Conservation (phyloP, 2,329 filamentous ascomycete species). For the Ophiosphaerella narmari region DNA sequence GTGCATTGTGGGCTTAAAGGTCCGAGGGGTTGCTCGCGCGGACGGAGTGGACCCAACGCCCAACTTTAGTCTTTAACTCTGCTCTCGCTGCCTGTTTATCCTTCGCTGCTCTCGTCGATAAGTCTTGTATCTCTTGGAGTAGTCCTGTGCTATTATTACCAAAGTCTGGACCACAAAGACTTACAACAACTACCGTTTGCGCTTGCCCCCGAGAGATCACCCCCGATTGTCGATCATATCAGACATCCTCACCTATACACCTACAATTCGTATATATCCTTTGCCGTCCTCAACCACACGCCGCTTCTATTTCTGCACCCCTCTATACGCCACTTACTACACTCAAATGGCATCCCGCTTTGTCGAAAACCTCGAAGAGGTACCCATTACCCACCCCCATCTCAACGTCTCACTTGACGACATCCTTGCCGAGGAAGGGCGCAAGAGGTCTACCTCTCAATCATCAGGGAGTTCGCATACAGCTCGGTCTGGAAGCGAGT, state of each 20-base stretch:
- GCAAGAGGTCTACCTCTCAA: slow-evolving; percentile 40
- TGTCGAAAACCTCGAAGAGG: slow-evolving; percentile 45
- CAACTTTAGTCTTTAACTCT: neutral
- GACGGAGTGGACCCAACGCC: neutral
- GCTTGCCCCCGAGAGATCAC: neutral
- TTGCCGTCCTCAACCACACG: slow-evolving; percentile 1
- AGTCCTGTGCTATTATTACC: slow-evolving; percentile 3
- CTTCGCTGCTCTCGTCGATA: neutral
- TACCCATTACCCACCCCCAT: slow-evolving; percentile 43
- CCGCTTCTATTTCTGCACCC: neutral
- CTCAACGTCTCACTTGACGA: slow-evolving; percentile 48
- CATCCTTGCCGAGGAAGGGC: slow-evolving; percentile 45
- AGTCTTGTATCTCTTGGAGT: neutral
- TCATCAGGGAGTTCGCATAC: slow-evolving; percentile 37
- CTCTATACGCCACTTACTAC: neutral
- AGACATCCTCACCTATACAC: slow-evolving; percentile 12
- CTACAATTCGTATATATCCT: slow-evolving; percentile 12
- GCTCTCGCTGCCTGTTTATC: neutral
- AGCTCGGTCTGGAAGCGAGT: slow-evolving; percentile 28
- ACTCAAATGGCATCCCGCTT: slow-evolving; percentile 44
- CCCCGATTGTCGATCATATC: slow-evolving; percentile 9
- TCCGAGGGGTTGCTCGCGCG: slow-evolving; percentile 13
- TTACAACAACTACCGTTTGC: neutral
- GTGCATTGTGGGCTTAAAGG: slow-evolving; percentile 15
- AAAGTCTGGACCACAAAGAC: slow-evolving; percentile 8